These are phyloP conservation scores for Gaeumannomyces tritici DNA, from an alignment of 2,329 filamentous ascomycete species.

Conservation along the genomic window DNA sequence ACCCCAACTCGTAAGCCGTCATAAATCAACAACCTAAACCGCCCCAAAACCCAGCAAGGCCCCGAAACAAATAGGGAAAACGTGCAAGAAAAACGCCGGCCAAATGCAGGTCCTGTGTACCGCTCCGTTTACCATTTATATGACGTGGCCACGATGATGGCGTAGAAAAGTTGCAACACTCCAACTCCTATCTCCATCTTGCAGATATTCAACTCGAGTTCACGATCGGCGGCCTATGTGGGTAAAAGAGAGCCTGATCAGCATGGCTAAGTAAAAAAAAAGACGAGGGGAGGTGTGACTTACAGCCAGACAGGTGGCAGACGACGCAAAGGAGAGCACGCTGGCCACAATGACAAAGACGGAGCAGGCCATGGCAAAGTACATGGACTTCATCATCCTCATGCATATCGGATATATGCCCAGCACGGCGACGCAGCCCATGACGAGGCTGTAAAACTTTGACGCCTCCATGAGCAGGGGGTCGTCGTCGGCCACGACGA, in stretches of 20 bases:
- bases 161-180: conserved; percentile 3
- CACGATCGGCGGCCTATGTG: conserved; percentile 1
- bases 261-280: too few relatives aligned
- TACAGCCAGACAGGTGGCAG: conserved; percentile 1
- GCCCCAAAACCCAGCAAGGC: neutral
- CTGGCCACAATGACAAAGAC: neutral
- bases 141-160: conserved; percentile 2
- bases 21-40: neutral
- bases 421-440: conserved; percentile 2
- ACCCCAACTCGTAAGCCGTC: neutral
- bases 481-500: conserved; percentile 4
- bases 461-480: neutral
- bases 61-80: neutral
- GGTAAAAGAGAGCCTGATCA: too few relatives aligned
- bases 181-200: conserved; percentile 5
- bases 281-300: neutral
- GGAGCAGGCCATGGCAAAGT: conserved; percentile 3
- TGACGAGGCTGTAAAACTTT: conserved; percentile 6
- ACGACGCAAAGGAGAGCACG: conserved; percentile 3
- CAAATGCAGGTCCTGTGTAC: neutral
- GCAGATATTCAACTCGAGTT: conserved; percentile 1
- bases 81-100: neutral
- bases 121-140: conserved; percentile 3
- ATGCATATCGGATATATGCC: conserved; percentile 2
- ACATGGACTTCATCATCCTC: neutral